Evolutionary conservation across 2,329 filamentous ascomycete species (phyloP), one percentile per base, ranked within the genome.

Genomic region (Chalaropsis ovoidea): DNA sequence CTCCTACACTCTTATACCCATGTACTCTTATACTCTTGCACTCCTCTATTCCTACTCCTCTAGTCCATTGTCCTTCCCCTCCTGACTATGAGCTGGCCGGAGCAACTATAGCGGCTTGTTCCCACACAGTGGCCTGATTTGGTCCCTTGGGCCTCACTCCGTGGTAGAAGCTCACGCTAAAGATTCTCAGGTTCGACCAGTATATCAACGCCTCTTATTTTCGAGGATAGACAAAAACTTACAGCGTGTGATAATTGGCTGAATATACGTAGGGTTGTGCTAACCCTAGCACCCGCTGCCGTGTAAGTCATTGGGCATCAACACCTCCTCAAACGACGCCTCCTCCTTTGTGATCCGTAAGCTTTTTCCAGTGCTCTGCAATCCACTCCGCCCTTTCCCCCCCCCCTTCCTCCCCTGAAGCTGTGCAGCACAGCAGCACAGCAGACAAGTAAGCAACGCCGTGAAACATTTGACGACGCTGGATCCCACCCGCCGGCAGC

Each of bases 181-280:
- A 64, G 47, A 49, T n/a, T 22, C 19, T 22, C 17, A 49, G 47
- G 47, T 13, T 58, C 11, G 3, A 15, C 63, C 27, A 45, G 19
- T 45, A 64, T 58, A 58, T 41, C 47, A 64, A 41, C 47, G 63
- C 49, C 52, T 64, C 63, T 56, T 60, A 58, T 58, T 56, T 43
- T 60, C 35, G n/a, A n/a, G n/a, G n/a, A n/a, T n/a, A n/a, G n/a
- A n/a, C 4, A 24, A 49, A 49, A 49, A 22, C 19, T 19, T 15
- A 22, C 47, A 22, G n/a, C 8, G 5, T 22, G 13, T 8, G n/a
- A 49, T 19, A n/a, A n/a, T 47, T 47, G 19, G 43, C 7, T 49
- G 31, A 31, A 10, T 49, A 11, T 24, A 24, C n/a, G n/a, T n/a
- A 56, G 52, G 52, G 52, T 56, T 56, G 11, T 17, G 10, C 22